Percentiles rank a stretch among this genome's conserved stretches.
These are phyloP conservation scores for Vitis hybrid DNA, from an alignment of 177 flowering plant genomes.

Conservation along the genomic window DNA sequence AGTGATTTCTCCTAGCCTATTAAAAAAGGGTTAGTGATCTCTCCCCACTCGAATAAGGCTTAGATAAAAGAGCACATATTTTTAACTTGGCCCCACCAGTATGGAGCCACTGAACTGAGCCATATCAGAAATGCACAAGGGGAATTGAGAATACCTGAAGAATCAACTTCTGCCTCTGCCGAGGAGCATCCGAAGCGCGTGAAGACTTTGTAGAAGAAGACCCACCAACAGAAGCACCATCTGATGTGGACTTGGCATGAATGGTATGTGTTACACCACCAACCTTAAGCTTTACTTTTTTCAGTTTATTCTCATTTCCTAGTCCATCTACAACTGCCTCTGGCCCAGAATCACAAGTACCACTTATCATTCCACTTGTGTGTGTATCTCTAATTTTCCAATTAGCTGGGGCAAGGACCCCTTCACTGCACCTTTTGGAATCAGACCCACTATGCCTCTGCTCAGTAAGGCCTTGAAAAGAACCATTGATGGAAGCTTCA, in stretches of 20 bases:
- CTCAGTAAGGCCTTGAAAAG: slow-evolving; percentile 20
- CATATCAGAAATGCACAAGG: no score
- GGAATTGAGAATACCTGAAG: no score
- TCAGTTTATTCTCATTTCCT: slow-evolving; percentile 45
- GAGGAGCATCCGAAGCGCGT: slow-evolving; percentile 16
- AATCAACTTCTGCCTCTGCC: no score
- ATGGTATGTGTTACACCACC: slow-evolving; percentile 69
- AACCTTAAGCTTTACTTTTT: slow-evolving; percentile 71
- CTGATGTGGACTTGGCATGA: slow-evolving; percentile 43
- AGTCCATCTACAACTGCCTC: slow-evolving; percentile 30
- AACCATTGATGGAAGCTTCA: slow-evolving; percentile 21
- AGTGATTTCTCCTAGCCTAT: no score
- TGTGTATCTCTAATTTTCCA: slow-evolving; percentile 22
- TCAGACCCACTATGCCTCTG: slow-evolving; percentile 10
- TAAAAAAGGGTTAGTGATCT: no score
- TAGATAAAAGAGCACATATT: neutral
- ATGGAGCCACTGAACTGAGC: no score
- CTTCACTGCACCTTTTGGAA: slow-evolving; percentile 25
- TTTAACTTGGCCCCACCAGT: no score
- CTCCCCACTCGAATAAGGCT: no score
- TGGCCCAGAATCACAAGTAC: slow-evolving; percentile 4
- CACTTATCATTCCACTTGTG: slow-evolving; percentile 7
- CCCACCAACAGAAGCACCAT: slow-evolving; percentile 34
- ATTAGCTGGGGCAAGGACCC: slow-evolving; percentile 35
- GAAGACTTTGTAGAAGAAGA: slow-evolving; percentile 36